These are phyloP conservation scores for Drosera spatulata DNA, from an alignment of 179 eudicot genomes.

Conservation along the genomic window DNA sequence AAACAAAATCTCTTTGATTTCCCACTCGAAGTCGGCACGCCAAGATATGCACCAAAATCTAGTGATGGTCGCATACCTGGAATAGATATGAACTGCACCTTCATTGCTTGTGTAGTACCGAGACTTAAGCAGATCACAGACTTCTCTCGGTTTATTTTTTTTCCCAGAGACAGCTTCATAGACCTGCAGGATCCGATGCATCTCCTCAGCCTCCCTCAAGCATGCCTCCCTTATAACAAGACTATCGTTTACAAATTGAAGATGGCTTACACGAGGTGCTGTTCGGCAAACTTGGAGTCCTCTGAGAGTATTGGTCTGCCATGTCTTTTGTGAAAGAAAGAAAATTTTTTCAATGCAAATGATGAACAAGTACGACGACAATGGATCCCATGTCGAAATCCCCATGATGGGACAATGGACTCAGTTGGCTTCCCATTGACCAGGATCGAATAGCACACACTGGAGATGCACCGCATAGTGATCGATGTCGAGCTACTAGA, in stretches of 20 bases:
- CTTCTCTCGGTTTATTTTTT: no score
- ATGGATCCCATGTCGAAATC: background rate
- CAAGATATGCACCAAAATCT: background rate
- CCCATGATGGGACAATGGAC: background rate
- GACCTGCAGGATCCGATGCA: background rate
- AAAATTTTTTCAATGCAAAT: background rate
- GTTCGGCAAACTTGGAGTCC: background rate
- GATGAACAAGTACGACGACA: background rate
- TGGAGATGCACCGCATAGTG: background rate
- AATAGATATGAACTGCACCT: background rate
- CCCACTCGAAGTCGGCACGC: background rate
- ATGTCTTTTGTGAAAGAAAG: background rate
- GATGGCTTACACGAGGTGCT: background rate
- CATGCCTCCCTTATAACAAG: background rate
- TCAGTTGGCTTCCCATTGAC: background rate
- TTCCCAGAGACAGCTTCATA: background rate
- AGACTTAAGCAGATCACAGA: no score
- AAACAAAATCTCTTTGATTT: background rate
- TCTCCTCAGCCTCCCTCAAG: background rate
- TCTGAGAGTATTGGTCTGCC: background rate
- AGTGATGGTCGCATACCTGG: background rate
- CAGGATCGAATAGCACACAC: background rate
- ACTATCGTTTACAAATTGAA: background rate
- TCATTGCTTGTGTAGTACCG: background rate
- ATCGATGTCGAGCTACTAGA: background rate